These are phyloP conservation scores for Cercophora scortea DNA, from an alignment of 495 filamentous ascomycete genomes.

Conservation along the genomic window DNA sequence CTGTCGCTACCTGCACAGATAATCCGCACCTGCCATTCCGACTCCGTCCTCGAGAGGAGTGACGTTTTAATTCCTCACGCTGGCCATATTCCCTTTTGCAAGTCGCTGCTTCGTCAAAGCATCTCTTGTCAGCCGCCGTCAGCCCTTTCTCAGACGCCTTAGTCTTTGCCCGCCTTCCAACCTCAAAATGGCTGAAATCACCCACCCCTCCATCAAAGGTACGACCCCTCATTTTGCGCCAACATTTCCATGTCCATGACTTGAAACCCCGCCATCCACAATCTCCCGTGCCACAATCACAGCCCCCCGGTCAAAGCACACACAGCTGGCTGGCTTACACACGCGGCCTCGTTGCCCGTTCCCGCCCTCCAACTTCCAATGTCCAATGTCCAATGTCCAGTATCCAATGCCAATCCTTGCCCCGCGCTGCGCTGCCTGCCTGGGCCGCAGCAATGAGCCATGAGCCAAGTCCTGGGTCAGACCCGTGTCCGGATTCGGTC, in stretches of 20 bases:
- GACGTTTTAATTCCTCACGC: background rate
- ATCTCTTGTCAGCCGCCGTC: background rate
- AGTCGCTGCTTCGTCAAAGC: conserved; percentile 12
- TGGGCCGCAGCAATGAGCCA: too few relatives aligned
- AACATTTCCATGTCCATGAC: background rate
- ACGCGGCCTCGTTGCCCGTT: too few relatives aligned
- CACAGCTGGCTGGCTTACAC: too few relatives aligned
- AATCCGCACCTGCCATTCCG: background rate
- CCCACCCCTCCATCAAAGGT: conserved; percentile 29
- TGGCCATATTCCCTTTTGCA: conserved; percentile 13
- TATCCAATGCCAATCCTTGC: too few relatives aligned
- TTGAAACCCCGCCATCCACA: conserved; percentile 13
- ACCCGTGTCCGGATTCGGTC: too few relatives aligned
- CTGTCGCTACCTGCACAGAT: background rate
- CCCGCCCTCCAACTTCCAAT: too few relatives aligned
- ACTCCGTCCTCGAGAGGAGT: background rate
- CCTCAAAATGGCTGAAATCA: conserved; percentile 24
- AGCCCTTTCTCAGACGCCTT: background rate
- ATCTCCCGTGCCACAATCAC: conserved; percentile 7
- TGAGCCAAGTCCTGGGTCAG: too few relatives aligned
- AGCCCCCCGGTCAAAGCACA: background rate
- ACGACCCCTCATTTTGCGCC: conserved; percentile 3
- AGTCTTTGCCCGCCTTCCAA: conserved; percentile 7
- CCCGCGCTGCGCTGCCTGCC: too few relatives aligned
- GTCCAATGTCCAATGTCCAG: too few relatives aligned